phyloP scores from a whole-genome alignment of 2,329 filamentous ascomycete species.

The Ustulina deusta region DNA sequence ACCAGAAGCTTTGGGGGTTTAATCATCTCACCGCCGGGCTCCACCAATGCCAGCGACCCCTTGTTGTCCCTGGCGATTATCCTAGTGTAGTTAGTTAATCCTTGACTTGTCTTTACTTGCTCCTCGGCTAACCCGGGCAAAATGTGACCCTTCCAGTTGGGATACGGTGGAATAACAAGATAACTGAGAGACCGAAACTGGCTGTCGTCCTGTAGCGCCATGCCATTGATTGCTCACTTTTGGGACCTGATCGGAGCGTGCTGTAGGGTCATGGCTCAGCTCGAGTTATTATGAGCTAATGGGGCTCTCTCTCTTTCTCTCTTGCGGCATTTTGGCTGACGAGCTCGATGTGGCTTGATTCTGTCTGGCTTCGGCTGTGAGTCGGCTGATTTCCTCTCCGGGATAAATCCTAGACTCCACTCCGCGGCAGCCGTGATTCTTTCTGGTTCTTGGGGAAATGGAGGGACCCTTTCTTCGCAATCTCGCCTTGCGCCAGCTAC shows the following conservation, averaged over 20 bases:
- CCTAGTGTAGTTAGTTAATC: conserved; percentile 16
- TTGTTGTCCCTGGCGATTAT: conserved; percentile 29
- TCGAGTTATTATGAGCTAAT: conserved; percentile 14
- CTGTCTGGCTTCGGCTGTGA: conserved; percentile 13
- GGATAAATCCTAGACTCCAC: conserved; percentile 17
- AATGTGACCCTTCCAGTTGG: conserved; percentile 27
- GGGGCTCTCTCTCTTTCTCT: background rate
- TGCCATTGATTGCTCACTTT: background rate
- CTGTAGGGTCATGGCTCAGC: conserved; percentile 17
- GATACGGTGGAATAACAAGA: conserved; percentile 6
- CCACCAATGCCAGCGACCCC: conserved; percentile 24
- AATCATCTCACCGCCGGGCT: conserved; percentile 32
- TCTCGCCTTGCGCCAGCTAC: background rate
- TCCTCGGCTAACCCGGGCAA: conserved; percentile 35
- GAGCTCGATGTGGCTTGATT: conserved; percentile 26
- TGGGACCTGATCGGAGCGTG: conserved; percentile 1
- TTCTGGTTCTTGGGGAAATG: background rate
- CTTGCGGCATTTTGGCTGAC: conserved; percentile 27
- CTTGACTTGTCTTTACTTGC: conserved; percentile 17
- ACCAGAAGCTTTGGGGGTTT: conserved; percentile 29
- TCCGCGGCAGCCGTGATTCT: conserved; percentile 25
- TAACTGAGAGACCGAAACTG: background rate
- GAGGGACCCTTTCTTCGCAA: conserved; percentile 18
- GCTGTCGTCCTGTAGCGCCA: conserved; percentile 2
- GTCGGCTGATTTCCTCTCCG: conserved; percentile 24